Evolutionary conservation across 331 rosid species (phyloP).

Genomic region (Spiraea crenata): DNA sequence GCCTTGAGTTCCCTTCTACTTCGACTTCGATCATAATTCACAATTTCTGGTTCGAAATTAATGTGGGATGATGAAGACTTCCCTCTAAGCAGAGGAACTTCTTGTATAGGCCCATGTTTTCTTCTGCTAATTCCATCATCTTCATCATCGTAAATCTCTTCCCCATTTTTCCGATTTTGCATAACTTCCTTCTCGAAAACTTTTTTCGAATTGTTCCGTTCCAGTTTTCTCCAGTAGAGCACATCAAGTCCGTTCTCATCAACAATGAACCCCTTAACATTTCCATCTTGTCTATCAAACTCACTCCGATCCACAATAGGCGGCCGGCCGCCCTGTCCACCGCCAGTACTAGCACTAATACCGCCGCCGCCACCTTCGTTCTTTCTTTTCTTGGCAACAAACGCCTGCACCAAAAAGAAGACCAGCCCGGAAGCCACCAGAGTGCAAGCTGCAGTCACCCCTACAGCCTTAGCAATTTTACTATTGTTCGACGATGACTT

Average conservation of each 20-base stretch:
- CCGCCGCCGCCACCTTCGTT: conserved; percentile 20
- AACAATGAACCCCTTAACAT: conserved; percentile 67
- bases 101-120: conserved; percentile 39
- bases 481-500: conserved; percentile 36
- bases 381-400: conserved; percentile 32
- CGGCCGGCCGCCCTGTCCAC: conserved; percentile 17
- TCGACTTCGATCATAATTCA: conserved; percentile 1
- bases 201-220: conserved; percentile 34
- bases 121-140: conserved; percentile 13
- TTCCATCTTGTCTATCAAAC: conserved; percentile 50
- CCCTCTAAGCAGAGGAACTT: conserved; percentile 72
- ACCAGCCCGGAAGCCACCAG: conserved; percentile 48
- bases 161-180: not conserved
- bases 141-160: conserved; percentile 2
- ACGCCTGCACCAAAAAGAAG: conserved; percentile 41
- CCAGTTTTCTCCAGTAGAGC: conserved; percentile 80
- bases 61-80: conserved; percentile 69
- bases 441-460: conserved; percentile 60
- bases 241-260: conserved; percentile 97
- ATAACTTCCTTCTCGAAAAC: conserved; percentile 37
- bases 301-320: conserved; percentile 33
- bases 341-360: not conserved
- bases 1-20: conserved; percentile 9
- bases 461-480: conserved; percentile 54
- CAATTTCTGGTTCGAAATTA: conserved; percentile 34